Evolutionary conservation across 345 rosid genomes (phyloP).

Genomic region (Moricandia arvensis): DNA sequence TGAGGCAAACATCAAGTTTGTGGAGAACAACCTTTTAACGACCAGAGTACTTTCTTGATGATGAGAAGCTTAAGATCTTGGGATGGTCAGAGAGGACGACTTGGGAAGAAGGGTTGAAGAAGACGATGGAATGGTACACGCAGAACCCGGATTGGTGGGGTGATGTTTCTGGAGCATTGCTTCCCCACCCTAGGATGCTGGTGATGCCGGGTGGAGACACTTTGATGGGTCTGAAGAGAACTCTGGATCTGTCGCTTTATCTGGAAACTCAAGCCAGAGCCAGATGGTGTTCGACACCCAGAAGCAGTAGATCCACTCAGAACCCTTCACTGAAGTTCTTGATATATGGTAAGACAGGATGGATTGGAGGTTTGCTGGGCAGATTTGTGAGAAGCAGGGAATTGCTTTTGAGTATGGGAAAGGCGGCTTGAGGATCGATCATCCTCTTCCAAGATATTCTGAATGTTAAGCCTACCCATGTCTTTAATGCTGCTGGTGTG

Average conservation of each 20-base stretch:
- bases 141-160: slow-evolving; percentile 91
- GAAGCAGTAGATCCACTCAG: slow-evolving; percentile 26
- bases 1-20: slow-evolving; percentile 62
- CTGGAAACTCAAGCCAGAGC: slow-evolving; percentile 46
- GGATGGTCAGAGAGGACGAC: slow-evolving; percentile 76
- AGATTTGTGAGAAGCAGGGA: slow-evolving; percentile 62
- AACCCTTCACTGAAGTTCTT: slow-evolving; percentile 52
- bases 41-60: slow-evolving; percentile 82
- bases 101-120: slow-evolving; percentile 84
- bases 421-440: slow-evolving; percentile 63
- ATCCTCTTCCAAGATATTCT: slow-evolving; percentile 57
- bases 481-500: slow-evolving; percentile 70
- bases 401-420: slow-evolving; percentile 61
- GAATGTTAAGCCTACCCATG: slow-evolving; percentile 64
- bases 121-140: slow-evolving; percentile 79
- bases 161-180: slow-evolving; percentile 78
- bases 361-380: slow-evolving; percentile 70
- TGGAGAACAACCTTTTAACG: slow-evolving; percentile 81
- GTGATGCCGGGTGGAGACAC: slow-evolving; percentile 84
- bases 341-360: slow-evolving; percentile 68
- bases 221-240: slow-evolving; percentile 64
- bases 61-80: slow-evolving; percentile 66
- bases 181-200: slow-evolving; percentile 87
- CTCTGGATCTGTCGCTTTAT: slow-evolving; percentile 37
- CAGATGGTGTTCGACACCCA: slow-evolving; percentile 58